These are phyloP conservation scores for Pseudonectria buxi DNA, from an alignment of 2,329 filamentous ascomycete genomes.

Conservation along the genomic window DNA sequence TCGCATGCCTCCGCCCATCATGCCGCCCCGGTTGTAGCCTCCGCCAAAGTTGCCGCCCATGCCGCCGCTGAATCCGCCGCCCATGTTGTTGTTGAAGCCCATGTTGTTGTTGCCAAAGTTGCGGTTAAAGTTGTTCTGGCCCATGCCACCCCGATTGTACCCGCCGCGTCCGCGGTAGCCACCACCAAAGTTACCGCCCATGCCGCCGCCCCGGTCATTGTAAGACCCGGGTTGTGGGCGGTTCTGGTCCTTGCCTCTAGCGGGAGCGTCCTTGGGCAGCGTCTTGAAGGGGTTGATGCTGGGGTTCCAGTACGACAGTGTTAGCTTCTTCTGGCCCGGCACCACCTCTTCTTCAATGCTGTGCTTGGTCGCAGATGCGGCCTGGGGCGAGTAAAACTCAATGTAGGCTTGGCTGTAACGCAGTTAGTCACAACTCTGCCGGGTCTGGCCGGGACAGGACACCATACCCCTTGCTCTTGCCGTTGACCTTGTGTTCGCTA, in stretches of 20 bases:
- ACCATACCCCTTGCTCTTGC: constrained; percentile 91
- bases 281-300: constrained; percentile 84
- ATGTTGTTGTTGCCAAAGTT: constrained; percentile 38
- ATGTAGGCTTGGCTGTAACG: constrained; percentile 64
- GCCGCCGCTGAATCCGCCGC: constrained; percentile 42
- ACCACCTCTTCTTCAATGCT: constrained; percentile 62
- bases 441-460: not conserved
- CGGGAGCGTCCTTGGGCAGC: constrained; percentile 76
- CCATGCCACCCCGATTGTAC: constrained; percentile 40
- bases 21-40: constrained; percentile 40
- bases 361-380: constrained; percentile 78
- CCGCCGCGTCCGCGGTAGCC: constrained; percentile 48
- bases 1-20: constrained; percentile 37
- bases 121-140: constrained; percentile 37
- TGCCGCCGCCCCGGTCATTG: constrained; percentile 36
- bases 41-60: constrained; percentile 44
- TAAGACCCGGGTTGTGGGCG: constrained; percentile 46
- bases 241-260: constrained; percentile 52
- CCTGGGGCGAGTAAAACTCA: constrained; percentile 76
- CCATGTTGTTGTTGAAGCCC: constrained; percentile 41
- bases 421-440: constrained; percentile 7
- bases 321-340: constrained; percentile 61
- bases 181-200: constrained; percentile 43
- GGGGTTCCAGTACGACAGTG: constrained; percentile 68
- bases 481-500: constrained; percentile 97